phyloP scores from a whole-genome alignment of 2,329 filamentous ascomycete genomes.

The Fusarium siculi region DNA sequence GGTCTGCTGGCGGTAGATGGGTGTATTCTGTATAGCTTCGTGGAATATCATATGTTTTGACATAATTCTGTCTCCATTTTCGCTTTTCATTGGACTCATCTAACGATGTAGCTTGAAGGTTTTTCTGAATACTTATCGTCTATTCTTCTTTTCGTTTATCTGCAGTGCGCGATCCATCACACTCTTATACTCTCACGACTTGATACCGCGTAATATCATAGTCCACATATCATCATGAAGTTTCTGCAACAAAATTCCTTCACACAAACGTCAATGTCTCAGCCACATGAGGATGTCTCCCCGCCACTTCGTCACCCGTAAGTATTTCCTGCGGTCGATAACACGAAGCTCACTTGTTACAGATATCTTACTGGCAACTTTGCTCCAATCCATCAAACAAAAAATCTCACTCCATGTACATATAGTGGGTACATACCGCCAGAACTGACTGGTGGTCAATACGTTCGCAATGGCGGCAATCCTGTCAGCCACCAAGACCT shows the following conservation, averaged over 20 bases:
- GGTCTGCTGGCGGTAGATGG: neutral
- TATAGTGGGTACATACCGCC: slow-evolving; percentile 68
- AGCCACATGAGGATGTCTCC: neutral
- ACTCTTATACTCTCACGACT: no score
- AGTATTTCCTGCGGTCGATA: neutral
- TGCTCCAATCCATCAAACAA: slow-evolving; percentile 69
- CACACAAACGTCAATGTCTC: neutral
- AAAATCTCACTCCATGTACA: slow-evolving; percentile 65
- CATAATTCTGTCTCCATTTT: no score
- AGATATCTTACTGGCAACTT: slow-evolving; percentile 76
- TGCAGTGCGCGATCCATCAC: rapidly evolving
- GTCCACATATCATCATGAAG: neutral
- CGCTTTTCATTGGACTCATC: neutral
- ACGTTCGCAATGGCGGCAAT: slow-evolving; percentile 78
- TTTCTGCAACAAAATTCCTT: neutral
- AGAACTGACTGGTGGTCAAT: slow-evolving; percentile 76
- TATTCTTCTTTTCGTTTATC: neutral
- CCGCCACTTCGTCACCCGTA: slow-evolving; percentile 22
- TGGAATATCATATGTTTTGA: neutral
- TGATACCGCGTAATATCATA: no score
- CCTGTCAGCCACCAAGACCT: slow-evolving; percentile 70
- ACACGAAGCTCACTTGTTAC: slow-evolving; percentile 28
- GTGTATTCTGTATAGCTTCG: neutral
- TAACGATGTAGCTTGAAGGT: neutral
- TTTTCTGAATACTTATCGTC: neutral